A percentile compares a stretch with the other conserved stretches of the same genome.
phyloP scores from a whole-genome alignment of 2,329 filamentous ascomycete genomes.

The Ceratocystiopsis brevicomis region DNA sequence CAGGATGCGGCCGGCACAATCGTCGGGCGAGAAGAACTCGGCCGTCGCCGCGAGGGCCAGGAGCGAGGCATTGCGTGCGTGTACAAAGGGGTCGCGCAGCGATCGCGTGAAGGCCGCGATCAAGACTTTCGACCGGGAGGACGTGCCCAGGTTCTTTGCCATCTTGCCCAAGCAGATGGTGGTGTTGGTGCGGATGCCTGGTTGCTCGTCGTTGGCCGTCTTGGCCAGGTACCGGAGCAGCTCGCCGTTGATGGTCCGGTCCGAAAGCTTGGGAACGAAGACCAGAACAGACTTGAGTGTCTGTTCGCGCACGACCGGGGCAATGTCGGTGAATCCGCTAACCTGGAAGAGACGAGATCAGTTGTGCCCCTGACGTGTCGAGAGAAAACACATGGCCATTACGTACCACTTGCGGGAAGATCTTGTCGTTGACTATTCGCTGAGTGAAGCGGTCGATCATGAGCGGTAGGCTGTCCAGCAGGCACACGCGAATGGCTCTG shows the following conservation, averaged over 20 bases:
- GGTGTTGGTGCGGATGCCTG: slow-evolving; percentile 91
- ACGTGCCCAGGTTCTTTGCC: slow-evolving; percentile 63
- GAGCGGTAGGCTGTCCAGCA: slow-evolving; percentile 69
- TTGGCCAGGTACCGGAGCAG: slow-evolving; percentile 79
- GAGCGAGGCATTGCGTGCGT: slow-evolving; percentile 76
- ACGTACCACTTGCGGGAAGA: slow-evolving; percentile 77
- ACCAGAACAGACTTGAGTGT: slow-evolving; percentile 86
- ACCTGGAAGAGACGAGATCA: slow-evolving; percentile 29
- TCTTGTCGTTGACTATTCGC: slow-evolving; percentile 85
- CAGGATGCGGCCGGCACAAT: slow-evolving; percentile 67
- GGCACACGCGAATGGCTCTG: slow-evolving; percentile 72
- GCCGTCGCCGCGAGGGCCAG: slow-evolving; percentile 70
- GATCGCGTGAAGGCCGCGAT: slow-evolving; percentile 83
- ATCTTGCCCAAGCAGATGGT: slow-evolving; percentile 96
- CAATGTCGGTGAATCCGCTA: slow-evolving; percentile 85
- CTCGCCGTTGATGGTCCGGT: slow-evolving; percentile 85
- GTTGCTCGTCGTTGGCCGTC: slow-evolving; percentile 92
- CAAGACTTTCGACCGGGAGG: slow-evolving; percentile 73
- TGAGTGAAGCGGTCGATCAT: slow-evolving; percentile 86
- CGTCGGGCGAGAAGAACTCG: slow-evolving; percentile 76
- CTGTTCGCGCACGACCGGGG: slow-evolving; percentile 83
- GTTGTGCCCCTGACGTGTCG: no score
- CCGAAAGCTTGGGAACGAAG: slow-evolving; percentile 74
- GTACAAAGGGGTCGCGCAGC: slow-evolving; percentile 81
- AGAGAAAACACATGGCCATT: no score